Evolutionary conservation across 768 basidiomycete species (phyloP), one percentile per base, ranked within the genome.

Genomic region (Candolleomyces eurysporus): DNA sequence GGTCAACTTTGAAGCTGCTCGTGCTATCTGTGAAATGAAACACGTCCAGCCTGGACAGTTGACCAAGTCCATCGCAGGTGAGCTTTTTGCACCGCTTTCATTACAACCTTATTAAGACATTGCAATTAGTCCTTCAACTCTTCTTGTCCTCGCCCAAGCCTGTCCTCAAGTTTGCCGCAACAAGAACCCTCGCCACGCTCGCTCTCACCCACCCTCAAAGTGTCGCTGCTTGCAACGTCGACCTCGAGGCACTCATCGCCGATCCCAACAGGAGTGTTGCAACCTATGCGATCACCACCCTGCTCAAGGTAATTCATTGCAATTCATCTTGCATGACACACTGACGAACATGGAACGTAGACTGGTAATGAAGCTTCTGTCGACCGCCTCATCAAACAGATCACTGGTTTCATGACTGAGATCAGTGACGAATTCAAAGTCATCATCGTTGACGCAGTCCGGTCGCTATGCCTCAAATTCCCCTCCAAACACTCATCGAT

Each of bases 371-470:
- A 99, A 75, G 95, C 95, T 7, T 98, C 96, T 1, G 97, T 99
- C 42, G 97, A 99, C 76, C 89, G 97, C 55, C 84, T 99, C 64
- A 98, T 99, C 88, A 98, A 98, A 74, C 96, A 98, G 76, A 99
- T 99, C 66, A 92, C 94, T 31, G 91, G 94, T 45, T 99, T 99
- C 81, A 97, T 99, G 96, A 85, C 90, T 60, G 97, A 99, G 75
- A 98, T 99, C 76, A 96, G 94, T 65, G 97, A 99, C 75, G 97
- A 99, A 76, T 99, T 99, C 86, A 98, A 98, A 81, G 96, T 98
- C 72, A 97, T 99, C 77, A 97, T 99, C 53, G 97, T 99, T 59
- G 95, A 98, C 63, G 97, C 97, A 61, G 95, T 99, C 72, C 92
- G 97, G 55, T 94, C 96, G 9, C 87, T 99, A 32, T 98, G 96